Conservation (phyloP, 192 early-diverging fungal genomes). For the Linnemannia exigua region DNA sequence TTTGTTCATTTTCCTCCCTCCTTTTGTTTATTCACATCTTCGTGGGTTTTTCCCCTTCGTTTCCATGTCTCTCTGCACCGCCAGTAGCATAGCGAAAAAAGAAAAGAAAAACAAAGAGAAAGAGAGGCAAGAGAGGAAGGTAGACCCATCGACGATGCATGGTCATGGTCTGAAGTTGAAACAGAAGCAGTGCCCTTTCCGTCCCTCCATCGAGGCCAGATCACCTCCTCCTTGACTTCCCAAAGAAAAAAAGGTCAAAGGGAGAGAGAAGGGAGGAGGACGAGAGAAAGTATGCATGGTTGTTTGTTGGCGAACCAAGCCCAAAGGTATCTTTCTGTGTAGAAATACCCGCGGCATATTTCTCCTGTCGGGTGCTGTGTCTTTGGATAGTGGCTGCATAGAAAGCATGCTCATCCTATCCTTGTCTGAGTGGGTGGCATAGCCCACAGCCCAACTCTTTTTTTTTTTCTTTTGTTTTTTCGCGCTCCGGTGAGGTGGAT, state of each 20-base stretch:
- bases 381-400: background rate
- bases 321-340: background rate
- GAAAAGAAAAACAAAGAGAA: background rate
- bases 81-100: background rate
- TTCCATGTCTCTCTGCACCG: background rate
- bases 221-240: too few relatives aligned
- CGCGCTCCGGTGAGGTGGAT: background rate
- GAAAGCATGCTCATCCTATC: background rate
- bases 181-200: constrained; percentile 7
- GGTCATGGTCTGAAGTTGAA: background rate
- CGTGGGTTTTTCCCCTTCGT: background rate
- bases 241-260: too few relatives aligned
- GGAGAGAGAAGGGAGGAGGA: background rate
- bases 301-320: background rate
- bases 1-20: background rate
- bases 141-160: background rate
- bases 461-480: background rate
- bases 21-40: background rate
- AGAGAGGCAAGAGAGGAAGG: background rate
- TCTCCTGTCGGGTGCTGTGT: background rate
- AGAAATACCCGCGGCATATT: background rate
- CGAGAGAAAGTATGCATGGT: background rate
- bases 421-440: background rate
- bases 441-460: constrained; percentile 4
- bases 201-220: background rate